Base-by-base conservation (phyloP, 1,284 basidiomycete genomes). In the Fomitiporia mediterranea region DNA sequence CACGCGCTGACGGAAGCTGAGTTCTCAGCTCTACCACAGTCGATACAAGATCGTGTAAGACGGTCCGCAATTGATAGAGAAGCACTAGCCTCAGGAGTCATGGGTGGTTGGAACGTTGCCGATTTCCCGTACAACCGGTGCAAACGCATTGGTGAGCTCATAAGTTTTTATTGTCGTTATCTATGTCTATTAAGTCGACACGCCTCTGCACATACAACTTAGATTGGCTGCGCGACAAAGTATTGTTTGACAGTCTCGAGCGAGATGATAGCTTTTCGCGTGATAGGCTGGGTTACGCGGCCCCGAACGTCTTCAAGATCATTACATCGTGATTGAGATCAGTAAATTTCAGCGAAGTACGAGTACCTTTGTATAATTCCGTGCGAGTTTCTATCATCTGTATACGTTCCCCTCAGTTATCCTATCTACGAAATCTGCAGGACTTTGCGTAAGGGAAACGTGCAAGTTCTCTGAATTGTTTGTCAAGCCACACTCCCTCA, bases 221-320 rank as follows among this genome's bases (percentile, higher is more conserved):
- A 88, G 89, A 90, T 65, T 90, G 87, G 86, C 74, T 91, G 17
- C 78, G 84, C 46, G 87, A 89, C 57, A 76, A 79, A 55, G 72
- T 78, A 28, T 88, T 75, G 67, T 89, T 91, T 61, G 86, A 91
- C 55, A 75, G 76, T n/a, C 64, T 91, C 55, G 59, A 63, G 15
- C 77, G 74, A 63, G 79, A 84, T 61, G 83, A 88, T 61, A 64
- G 64, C 4, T 91, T 90, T 62, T 72, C 77, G 1, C 63, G 70
- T 35, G 66, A 71, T 8, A 77, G 87, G 9, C 78, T 91, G 32
- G 89, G 89, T 0, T 91, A 81, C 69, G 76, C 75, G 52, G 89
- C 89, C 1, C 81, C 88, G 1, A 91, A 91, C 65, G 80, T 89
- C 34, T 86, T 89, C 66, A 72, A 87, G 37, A 82, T 91, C n/a